A percentile compares a stretch with the other conserved stretches of the same genome.
Conservation (phyloP, 75 land plant genomes). For the Chamaecyparis obtusa region DNA sequence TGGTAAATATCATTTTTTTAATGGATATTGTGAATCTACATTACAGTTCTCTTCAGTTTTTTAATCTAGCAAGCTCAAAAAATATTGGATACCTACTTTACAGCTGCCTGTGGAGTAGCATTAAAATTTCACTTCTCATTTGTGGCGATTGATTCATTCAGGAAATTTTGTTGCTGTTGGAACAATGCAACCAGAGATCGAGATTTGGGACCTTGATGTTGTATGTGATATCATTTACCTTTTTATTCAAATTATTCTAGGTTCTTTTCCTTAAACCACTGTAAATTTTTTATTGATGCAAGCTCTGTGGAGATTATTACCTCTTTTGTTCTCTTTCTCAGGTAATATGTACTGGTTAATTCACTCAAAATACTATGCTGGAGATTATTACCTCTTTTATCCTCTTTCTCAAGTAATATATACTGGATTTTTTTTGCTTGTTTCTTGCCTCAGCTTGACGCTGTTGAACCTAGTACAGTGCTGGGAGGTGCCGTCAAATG, state of each 20-base stretch:
- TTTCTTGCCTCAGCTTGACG: conserved; percentile 52
- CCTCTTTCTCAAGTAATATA: background rate
- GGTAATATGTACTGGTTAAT: background rate
- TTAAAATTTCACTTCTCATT: background rate
- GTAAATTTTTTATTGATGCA: background rate
- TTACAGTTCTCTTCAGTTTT: background rate
- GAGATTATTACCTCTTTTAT: background rate
- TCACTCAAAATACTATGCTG: background rate
- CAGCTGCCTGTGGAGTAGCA: background rate
- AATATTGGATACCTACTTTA: background rate
- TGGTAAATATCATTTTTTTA: background rate
- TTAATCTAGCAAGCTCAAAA: background rate
- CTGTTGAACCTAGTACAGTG: conserved; percentile 61
- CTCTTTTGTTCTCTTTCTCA: background rate
- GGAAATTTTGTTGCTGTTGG: conserved; percentile 96
- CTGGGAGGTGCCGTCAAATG: conserved; percentile 56
- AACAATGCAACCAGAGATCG: conserved; percentile 91
- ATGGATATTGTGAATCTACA: background rate
- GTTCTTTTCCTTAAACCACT: background rate
- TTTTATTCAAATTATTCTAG: background rate
- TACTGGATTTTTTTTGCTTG: background rate
- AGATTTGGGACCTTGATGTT: conserved; percentile 96
- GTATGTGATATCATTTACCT: conserved; percentile 14
- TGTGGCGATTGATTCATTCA: conserved; percentile 19
- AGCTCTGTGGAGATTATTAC: background rate